A percentile compares a stretch with the other conserved stretches of the same genome.
phyloP scores from a whole-genome alignment of 345 rosid genomes.

The Dipteronia dyeriana region DNA sequence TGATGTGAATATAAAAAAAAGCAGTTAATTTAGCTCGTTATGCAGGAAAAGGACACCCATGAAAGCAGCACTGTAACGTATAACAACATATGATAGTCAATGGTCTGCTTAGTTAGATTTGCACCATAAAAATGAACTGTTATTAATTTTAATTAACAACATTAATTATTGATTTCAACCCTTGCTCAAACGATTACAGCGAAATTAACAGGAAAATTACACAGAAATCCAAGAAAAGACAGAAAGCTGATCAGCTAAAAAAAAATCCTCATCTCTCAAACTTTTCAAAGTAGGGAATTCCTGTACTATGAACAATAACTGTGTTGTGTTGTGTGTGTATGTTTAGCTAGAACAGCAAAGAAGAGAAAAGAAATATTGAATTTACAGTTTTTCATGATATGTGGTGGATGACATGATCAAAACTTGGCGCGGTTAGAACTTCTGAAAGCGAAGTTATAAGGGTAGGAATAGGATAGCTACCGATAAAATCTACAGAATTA shows the following conservation, averaged over 20 bases:
- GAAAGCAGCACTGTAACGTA: slow-evolving; percentile 19
- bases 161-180: slow-evolving; percentile 21
- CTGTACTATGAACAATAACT: slow-evolving; percentile 41
- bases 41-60: slow-evolving; percentile 26
- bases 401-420: slow-evolving; percentile 48
- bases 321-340: slow-evolving; percentile 17
- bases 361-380: slow-evolving; percentile 18
- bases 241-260: background rate
- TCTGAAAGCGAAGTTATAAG: slow-evolving; percentile 51
- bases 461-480: slow-evolving; percentile 44
- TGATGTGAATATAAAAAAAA: background rate
- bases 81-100: slow-evolving; percentile 17
- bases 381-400: slow-evolving; percentile 38
- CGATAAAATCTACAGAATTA: slow-evolving; percentile 38
- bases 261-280: slow-evolving; percentile 19
- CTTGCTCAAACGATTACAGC: slow-evolving; percentile 28
- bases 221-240: background rate
- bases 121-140: slow-evolving; percentile 22
- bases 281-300: slow-evolving; percentile 21
- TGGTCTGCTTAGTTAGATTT: slow-evolving; percentile 18
- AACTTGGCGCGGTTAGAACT: slow-evolving; percentile 48
- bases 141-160: slow-evolving; percentile 22
- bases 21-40: slow-evolving; percentile 10
- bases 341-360: slow-evolving; percentile 8
- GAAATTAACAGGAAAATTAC: background rate